phyloP scores from a whole-genome alignment of 2,329 filamentous ascomycete genomes.

The Fusarium kyushuense region DNA sequence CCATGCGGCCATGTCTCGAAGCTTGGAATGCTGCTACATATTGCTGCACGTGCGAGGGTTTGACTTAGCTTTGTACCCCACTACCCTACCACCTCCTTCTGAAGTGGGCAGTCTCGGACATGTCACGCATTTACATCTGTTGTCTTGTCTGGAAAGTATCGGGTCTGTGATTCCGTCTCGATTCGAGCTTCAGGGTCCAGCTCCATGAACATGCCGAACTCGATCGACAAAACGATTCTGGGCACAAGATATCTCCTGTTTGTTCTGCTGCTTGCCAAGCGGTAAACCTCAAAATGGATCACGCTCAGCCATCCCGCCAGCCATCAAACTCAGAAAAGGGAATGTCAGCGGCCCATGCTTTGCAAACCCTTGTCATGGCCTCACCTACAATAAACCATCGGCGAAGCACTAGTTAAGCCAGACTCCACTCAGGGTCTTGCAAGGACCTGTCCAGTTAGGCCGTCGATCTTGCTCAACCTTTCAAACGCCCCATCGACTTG shows the following conservation, averaged over 20 bases:
- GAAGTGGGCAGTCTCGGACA: slow-evolving; percentile 32
- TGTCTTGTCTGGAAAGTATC: slow-evolving; percentile 17
- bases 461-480: slow-evolving; percentile 42
- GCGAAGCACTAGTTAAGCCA: slow-evolving; percentile 27
- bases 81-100: neutral
- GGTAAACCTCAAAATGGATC: slow-evolving; percentile 39
- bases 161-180: slow-evolving; percentile 30
- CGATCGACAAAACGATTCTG: slow-evolving; percentile 29
- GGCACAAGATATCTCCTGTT: slow-evolving; percentile 30
- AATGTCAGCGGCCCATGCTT: slow-evolving; percentile 29
- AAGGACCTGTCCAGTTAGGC: slow-evolving; percentile 34
- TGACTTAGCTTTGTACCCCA: slow-evolving; percentile 29
- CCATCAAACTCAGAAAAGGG: slow-evolving; percentile 19
- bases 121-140: slow-evolving; percentile 32
- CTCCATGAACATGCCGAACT: slow-evolving; percentile 1
- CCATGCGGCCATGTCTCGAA: slow-evolving; percentile 39
- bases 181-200: slow-evolving; percentile 16
- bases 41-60: slow-evolving; percentile 46
- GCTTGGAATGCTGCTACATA: slow-evolving; percentile 44
- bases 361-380: slow-evolving; percentile 29
- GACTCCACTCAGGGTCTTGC: slow-evolving; percentile 32
- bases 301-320: slow-evolving; percentile 35
- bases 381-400: slow-evolving; percentile 33
- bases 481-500: slow-evolving; percentile 35
- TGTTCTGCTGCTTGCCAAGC: slow-evolving; percentile 30